Evolutionary conservation across 306 rosid genomes (phyloP).

Genomic region (Leucaena leucocephala): DNA sequence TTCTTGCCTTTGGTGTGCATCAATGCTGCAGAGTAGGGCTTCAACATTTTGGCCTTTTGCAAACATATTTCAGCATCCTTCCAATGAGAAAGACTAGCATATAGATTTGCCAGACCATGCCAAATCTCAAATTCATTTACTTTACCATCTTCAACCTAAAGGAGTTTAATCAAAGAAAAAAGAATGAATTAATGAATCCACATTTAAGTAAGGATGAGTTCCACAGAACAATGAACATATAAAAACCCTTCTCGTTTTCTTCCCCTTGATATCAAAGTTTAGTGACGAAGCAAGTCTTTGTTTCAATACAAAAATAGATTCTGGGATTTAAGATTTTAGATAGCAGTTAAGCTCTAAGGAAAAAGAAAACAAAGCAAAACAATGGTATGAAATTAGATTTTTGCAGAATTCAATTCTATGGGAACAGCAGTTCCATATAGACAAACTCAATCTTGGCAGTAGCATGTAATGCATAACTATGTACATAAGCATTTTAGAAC

Average conservation of each 20-base stretch:
- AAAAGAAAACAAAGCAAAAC: background rate
- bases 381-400: background rate
- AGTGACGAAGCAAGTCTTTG: conserved; percentile 15
- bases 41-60: conserved; percentile 77
- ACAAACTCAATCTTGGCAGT: background rate
- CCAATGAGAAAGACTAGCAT: conserved; percentile 92
- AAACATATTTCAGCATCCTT: conserved; percentile 94
- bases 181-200: conserved; percentile 20
- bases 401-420: background rate
- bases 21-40: conserved; percentile 63
- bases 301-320: conserved; percentile 10
- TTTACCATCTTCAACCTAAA: conserved; percentile 64
- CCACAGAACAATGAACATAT: conserved; percentile 1
- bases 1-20: conserved; percentile 77
- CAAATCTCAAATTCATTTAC: conserved; percentile 84
- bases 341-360: background rate
- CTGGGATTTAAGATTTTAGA: background rate
- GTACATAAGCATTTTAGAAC: conserved; percentile 4
- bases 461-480: background rate
- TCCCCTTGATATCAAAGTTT: conserved; percentile 3
- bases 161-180: conserved; percentile 28
- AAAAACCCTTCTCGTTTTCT: background rate
- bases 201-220: conserved; percentile 23
- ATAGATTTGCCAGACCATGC: conserved; percentile 89
- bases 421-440: background rate